Base-by-base conservation (phyloP, 2,329 filamentous ascomycete species). In the Alternaria triticimaculans region DNA sequence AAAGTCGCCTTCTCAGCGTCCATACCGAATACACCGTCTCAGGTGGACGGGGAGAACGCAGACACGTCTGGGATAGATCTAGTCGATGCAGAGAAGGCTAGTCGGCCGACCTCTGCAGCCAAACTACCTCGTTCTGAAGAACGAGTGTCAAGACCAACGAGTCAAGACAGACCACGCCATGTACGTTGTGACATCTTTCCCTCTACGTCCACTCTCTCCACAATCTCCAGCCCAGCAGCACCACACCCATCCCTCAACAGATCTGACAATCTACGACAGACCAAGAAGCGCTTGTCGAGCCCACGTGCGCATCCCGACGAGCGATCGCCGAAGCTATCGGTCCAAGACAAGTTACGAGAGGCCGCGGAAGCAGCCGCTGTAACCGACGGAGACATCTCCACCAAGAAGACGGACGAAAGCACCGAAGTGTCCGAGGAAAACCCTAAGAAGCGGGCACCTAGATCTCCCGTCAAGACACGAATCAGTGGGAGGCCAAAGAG, bases 401-500 rank as follows among this genome's bases (percentile, higher is more conserved):
- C 56, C 30, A 43, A 14, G 33, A 56, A 58, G 43, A 62, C 51
- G 62, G 70, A 60, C 60, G 65, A 64, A 50, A 69, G 64, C 37
- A 75, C 66, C 23, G 67, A 75, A 51, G 53, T 71, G 73, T 49
- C 56, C 26, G 58, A 67, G 33, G 70, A 71, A 21, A 68, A 64
- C 57, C 67, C 68, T 50, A 69, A 71, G 62, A 73, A 66, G 50
- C 72, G 73, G 33, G 64, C 66, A 18, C 68, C 68, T 58, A 72
- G 70, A 54, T 79, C 71, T 57, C 70, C 80, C 37, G 73, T 76
- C 33, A 80, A 78, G 71, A 82, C 87, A 83, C 72, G 83, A 80
- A 77, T 86, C 81, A 76, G 84, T 78, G 72, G 88, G 76, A 78
- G 90, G 82, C 82, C 88, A 3, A 90, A 86, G 63, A 83, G 91